A percentile compares a stretch with the other conserved stretches of the same genome.
Conservation (phyloP, 179 eudicot genomes). For the Drosera spatulata region DNA sequence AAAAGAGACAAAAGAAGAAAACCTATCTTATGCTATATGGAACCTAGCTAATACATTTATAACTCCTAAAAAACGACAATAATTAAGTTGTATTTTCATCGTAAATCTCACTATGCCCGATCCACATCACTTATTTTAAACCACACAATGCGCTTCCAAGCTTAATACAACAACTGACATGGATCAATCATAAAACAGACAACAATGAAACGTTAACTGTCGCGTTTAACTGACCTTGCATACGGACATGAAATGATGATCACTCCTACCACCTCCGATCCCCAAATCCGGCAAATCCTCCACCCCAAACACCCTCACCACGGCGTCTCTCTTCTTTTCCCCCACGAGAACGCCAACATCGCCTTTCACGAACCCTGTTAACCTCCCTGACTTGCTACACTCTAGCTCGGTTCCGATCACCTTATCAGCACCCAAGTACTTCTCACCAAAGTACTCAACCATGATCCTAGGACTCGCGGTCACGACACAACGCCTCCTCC, state of each 20-base stretch:
- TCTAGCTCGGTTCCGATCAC: constrained; percentile 71
- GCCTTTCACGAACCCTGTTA: constrained; percentile 48
- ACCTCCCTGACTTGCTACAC: constrained; percentile 31
- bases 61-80: too few relatives aligned
- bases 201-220: too few relatives aligned
- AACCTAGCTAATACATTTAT: too few relatives aligned
- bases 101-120: too few relatives aligned
- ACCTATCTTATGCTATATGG: too few relatives aligned
- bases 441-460: constrained; percentile 72
- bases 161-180: too few relatives aligned
- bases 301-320: constrained; percentile 31
- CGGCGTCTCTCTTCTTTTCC: constrained; percentile 28
- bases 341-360: constrained; percentile 61
- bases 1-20: too few relatives aligned
- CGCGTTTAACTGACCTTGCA: constrained; percentile 47
- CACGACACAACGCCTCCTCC: constrained; percentile 28
- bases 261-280: constrained; percentile 49
- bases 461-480: constrained; percentile 64
- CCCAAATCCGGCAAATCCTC: constrained; percentile 48
- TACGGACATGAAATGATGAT: constrained; percentile 59
- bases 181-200: too few relatives aligned
- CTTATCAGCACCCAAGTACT: constrained; percentile 55
- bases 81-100: too few relatives aligned
- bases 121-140: too few relatives aligned
- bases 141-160: too few relatives aligned